A percentile compares a stretch with the other conserved stretches of the same genome.
These are phyloP conservation scores for Thermothielavioides terrestris DNA, from an alignment of 495 filamentous ascomycete species.

Conservation along the genomic window DNA sequence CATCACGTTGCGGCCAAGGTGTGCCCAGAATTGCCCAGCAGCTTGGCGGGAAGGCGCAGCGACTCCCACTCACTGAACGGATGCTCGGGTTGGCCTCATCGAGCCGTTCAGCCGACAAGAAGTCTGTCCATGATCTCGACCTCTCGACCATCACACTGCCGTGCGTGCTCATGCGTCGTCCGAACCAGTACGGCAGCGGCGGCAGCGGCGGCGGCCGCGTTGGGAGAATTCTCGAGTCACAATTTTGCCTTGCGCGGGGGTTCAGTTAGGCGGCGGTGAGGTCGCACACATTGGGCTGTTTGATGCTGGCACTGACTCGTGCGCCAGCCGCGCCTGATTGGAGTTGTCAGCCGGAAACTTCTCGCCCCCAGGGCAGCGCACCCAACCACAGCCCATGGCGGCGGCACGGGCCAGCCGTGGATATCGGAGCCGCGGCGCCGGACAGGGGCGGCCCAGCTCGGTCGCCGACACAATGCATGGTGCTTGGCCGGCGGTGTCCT, in stretches of 20 bases:
- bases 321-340: neutral
- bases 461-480: neutral
- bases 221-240: too few species aligned
- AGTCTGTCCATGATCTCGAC: too few species aligned
- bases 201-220: too few species aligned
- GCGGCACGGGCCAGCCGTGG: conserved; percentile 6
- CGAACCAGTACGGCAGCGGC: too few species aligned
- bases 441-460: neutral
- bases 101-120: too few species aligned
- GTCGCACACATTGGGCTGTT: neutral
- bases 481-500: neutral
- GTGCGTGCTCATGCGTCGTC: too few species aligned
- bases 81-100: neutral
- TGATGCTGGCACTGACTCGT: neutral
- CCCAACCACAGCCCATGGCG: conserved; percentile 3
- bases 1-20: neutral
- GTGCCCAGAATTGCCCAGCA: neutral
- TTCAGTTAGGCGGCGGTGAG: neutral
- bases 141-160: too few species aligned
- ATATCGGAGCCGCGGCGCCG: neutral
- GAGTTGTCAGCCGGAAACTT: neutral
- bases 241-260: too few species aligned
- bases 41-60: neutral
- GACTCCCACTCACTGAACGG: neutral
- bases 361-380: neutral